These are phyloP conservation scores for Saturnispora serradocipensis DNA, from an alignment of 805 yeast genomes.

Conservation along the genomic window DNA sequence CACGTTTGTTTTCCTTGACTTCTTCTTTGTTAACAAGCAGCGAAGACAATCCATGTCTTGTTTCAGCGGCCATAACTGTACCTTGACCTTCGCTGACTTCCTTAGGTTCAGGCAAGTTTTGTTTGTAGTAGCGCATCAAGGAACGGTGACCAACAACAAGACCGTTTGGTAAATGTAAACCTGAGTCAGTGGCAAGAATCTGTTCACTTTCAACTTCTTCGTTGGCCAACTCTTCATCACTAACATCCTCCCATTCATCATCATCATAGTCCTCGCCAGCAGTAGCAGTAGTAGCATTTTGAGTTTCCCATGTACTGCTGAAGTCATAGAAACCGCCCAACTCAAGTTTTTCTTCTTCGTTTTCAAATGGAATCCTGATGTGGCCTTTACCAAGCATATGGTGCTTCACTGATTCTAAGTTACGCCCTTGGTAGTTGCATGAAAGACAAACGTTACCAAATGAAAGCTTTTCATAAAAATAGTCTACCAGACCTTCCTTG, in stretches of 20 bases:
- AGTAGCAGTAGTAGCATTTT: slow-evolving; percentile 26
- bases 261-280: slow-evolving; percentile 23
- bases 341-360: slow-evolving; percentile 64
- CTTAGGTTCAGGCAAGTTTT: slow-evolving; percentile 43
- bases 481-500: slow-evolving; percentile 60
- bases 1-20: slow-evolving; percentile 39
- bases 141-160: slow-evolving; percentile 74
- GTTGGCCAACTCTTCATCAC: slow-evolving; percentile 26
- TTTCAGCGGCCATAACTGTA: slow-evolving; percentile 70
- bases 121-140: slow-evolving; percentile 61
- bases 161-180: slow-evolving; percentile 70
- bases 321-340: slow-evolving; percentile 81
- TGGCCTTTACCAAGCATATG: slow-evolving; percentile 84
- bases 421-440: slow-evolving; percentile 79
- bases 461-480: slow-evolving; percentile 72
- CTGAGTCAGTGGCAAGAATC: slow-evolving; percentile 39
- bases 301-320: slow-evolving; percentile 46
- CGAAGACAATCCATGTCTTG: slow-evolving; percentile 40
- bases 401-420: slow-evolving; percentile 77
- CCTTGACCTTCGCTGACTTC: slow-evolving; percentile 55
- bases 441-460: slow-evolving; percentile 76
- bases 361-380: slow-evolving; percentile 81
- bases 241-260: slow-evolving; percentile 28
- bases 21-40: slow-evolving; percentile 30
- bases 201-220: slow-evolving; percentile 28